These are phyloP conservation scores for Ogataea degrootiae DNA, from an alignment of 805 yeast species.

Conservation along the genomic window DNA sequence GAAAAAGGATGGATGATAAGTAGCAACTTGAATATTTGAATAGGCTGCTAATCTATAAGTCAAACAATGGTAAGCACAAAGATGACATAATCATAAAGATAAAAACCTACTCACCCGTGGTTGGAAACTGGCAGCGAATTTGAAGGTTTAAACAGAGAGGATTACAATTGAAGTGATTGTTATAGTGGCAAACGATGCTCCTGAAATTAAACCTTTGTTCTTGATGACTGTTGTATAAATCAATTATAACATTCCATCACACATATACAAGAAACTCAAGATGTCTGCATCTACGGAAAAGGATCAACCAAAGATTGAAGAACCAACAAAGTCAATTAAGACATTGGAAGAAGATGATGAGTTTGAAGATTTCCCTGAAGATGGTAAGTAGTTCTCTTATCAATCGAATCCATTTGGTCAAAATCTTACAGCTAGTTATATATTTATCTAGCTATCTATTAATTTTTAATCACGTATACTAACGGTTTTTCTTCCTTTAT, in stretches of 20 bases:
- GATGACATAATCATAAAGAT: too few species aligned
- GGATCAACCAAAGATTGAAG: conserved; percentile 11
- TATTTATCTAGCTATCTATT: too few species aligned
- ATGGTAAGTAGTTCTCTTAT: conserved; percentile 36
- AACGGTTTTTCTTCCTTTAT: background rate
- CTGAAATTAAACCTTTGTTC: background rate
- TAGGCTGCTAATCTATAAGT: too few species aligned
- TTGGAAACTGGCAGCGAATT: background rate
- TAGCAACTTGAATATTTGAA: too few species aligned
- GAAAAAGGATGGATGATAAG: too few species aligned
- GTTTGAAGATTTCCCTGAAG: conserved; percentile 94
- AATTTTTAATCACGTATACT: background rate
- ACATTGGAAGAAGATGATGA: conserved; percentile 94
- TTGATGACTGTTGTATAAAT: too few species aligned
- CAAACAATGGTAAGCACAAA: too few species aligned
- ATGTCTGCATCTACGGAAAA: conserved; percentile 7
- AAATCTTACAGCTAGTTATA: too few species aligned
- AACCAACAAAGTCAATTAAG: conserved; percentile 38
- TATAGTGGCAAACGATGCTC: background rate
- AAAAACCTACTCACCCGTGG: background rate
- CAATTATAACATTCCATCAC: background rate
- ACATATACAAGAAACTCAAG: background rate
- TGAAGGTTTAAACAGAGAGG: background rate
- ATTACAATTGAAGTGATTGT: background rate
- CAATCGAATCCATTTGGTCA: too few species aligned